Base-by-base conservation (phyloP, 768 basidiomycete genomes). In the Lactifluus echinatus region DNA sequence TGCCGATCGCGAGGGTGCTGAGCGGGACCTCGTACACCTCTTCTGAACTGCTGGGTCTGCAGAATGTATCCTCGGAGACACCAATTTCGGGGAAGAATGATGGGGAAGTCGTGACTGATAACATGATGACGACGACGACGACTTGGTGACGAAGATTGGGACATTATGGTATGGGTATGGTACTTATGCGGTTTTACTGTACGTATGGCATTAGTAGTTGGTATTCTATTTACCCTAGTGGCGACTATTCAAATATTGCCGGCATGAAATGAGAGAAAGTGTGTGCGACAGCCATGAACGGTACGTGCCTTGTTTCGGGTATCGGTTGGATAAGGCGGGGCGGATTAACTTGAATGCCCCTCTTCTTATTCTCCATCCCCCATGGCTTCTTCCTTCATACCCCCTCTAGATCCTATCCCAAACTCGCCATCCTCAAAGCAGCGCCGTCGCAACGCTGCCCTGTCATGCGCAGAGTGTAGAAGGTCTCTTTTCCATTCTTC, bases 381-480 rank as follows among this genome's bases (percentile, higher is more conserved):
- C 60, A 63, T 63, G 63, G 56, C 60, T 55, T 62, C 60, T 39
- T 49, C 57, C 55, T 62, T 61, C 51, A 57, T 50, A 36, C 50
- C 55, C 33, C 53, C 49, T 19, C 53, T 33, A 10, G 49, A 54
- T 29, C 49, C 56, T 26, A 53, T 33, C 29, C 46, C 53, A 47
- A 57, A 42, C 39, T 53, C 63, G 12, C 53, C 56, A 8, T 62
- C 63, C 51, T 62, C 63, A 24, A 65, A 65, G 53, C 65, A 59
- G 68, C 67, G 64, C 53, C 67, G 61, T 57, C 68, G 70, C 24
- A 70, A 77, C 26, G 74, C 77, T 12, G 77, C 81, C 23, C 71
- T 83, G 11, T 82, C 81, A 1, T 86, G 84, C 69, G 82, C 83
- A 7, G 84, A 86, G 69, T 86, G 84, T 71, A 75, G 84, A 65